Percentiles rank a stretch among this genome's conserved stretches.
Conservation (phyloP, 495 filamentous ascomycete species). For the Penicillium psychrofluorescens region DNA sequence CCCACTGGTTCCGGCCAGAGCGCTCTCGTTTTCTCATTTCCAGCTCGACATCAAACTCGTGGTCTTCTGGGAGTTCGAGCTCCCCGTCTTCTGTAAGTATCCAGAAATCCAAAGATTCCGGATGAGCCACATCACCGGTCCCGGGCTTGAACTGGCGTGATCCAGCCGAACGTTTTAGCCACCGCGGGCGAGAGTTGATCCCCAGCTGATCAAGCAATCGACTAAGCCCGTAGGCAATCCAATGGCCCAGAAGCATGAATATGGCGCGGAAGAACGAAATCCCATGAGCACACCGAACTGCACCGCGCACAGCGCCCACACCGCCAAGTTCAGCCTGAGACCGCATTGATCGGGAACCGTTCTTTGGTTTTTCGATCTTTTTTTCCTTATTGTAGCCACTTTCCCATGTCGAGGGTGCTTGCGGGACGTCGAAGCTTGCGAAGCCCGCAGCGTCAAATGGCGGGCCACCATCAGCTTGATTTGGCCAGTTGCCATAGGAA, state of each 20-base stretch:
- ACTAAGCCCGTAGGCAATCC: conserved; percentile 48
- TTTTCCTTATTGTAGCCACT: conserved; percentile 66
- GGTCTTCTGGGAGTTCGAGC: conserved; percentile 46
- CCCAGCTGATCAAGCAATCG: conserved; percentile 52
- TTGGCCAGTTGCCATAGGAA: conserved; percentile 14
- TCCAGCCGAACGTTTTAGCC: conserved; percentile 41
- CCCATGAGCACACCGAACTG: conserved; percentile 64
- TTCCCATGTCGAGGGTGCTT: conserved; percentile 27
- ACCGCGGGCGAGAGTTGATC: conserved; percentile 53
- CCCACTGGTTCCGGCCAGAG: conserved; percentile 26
- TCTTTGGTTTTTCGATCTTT: conserved; percentile 47
- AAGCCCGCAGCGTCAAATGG: conserved; percentile 23
- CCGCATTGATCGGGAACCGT: conserved; percentile 25
- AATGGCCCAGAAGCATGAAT: conserved; percentile 54
- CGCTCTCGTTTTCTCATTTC: conserved; percentile 56
- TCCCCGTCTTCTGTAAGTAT: conserved; percentile 48
- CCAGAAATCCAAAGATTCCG: conserved; percentile 50
- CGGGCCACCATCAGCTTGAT: conserved; percentile 18
- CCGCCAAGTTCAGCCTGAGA: conserved; percentile 49
- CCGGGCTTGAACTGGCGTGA: conserved; percentile 12
- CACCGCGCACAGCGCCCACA: conserved; percentile 68
- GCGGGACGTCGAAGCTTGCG: conserved; percentile 27
- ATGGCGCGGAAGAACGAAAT: conserved; percentile 69
- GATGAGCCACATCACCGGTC: conserved; percentile 7
- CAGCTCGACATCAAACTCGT: conserved; percentile 68